Conservation (phyloP, 2,329 filamentous ascomycete species). For the Hypoxylon sp. region DNA sequence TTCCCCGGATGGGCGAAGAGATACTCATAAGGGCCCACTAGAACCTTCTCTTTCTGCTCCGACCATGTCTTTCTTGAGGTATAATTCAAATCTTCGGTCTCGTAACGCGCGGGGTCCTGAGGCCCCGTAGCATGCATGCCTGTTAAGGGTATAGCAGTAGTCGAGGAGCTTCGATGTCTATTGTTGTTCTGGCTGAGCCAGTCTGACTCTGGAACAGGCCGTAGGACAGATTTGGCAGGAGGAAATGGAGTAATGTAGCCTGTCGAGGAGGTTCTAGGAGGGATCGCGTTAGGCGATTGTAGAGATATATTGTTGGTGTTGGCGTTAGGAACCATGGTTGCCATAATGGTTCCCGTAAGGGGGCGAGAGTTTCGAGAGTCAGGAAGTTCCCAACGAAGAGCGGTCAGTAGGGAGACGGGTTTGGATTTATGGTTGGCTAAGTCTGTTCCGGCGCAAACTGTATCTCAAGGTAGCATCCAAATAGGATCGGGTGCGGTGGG, state of each 20-base stretch:
- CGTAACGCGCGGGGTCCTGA: slow-evolving; percentile 67
- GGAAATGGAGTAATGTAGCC: slow-evolving; percentile 58
- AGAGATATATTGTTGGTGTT: slow-evolving; percentile 49
- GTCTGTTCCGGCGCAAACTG: slow-evolving; percentile 29
- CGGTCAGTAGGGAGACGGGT: not conserved
- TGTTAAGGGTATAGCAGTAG: slow-evolving; percentile 46
- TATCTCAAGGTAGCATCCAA: slow-evolving; percentile 17
- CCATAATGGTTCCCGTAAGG: slow-evolving; percentile 5
- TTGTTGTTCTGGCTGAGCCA: slow-evolving; percentile 66
- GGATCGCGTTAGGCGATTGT: slow-evolving; percentile 76
- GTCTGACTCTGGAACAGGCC: slow-evolving; percentile 72
- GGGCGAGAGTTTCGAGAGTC: not conserved
- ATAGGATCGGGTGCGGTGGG: slow-evolving; percentile 13
- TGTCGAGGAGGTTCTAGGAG: slow-evolving; percentile 80
- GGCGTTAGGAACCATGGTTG: slow-evolving; percentile 41
- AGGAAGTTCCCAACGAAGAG: slow-evolving; percentile 12
- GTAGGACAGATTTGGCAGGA: slow-evolving; percentile 61
- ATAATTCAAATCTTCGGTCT: slow-evolving; percentile 69
- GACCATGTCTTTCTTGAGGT: slow-evolving; percentile 72
- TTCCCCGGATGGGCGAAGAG: slow-evolving; percentile 84
- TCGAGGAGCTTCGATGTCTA: slow-evolving; percentile 52
- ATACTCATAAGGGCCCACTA: slow-evolving; percentile 86
- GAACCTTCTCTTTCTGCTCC: slow-evolving; percentile 80
- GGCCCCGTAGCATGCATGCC: slow-evolving; percentile 59
- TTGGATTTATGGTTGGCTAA: slow-evolving; percentile 37